Conservation (phyloP, 352 stramenopile genomes). For the Phytophthora ramorum region DNA sequence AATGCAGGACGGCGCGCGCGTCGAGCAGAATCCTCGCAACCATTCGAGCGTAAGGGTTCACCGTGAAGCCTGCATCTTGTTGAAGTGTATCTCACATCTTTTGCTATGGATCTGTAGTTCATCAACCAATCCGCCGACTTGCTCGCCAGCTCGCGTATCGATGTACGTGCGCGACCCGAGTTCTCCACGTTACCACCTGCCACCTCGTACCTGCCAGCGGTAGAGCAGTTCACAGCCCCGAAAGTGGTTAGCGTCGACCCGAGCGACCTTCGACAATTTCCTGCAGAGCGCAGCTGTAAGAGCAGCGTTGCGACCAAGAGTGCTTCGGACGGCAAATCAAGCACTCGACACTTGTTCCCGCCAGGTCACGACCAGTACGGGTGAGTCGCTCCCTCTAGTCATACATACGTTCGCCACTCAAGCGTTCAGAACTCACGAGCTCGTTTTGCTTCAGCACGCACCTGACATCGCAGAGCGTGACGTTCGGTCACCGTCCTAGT, state of each 20-base stretch:
- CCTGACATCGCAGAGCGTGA: slow-evolving; percentile 57
- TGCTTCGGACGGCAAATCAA: slow-evolving; percentile 18
- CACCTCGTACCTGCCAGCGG: slow-evolving; percentile 49
- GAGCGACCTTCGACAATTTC: slow-evolving; percentile 41
- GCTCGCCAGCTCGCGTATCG: slow-evolving; percentile 63
- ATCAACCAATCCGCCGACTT: slow-evolving; percentile 70
- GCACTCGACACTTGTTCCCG: slow-evolving; percentile 26
- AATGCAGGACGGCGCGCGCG: slow-evolving; percentile 48
- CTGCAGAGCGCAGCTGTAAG: slow-evolving; percentile 8
- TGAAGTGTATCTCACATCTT: slow-evolving; percentile 18
- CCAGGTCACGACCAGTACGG: slow-evolving; percentile 50
- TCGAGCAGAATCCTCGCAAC: slow-evolving; percentile 72
- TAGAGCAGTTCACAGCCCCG: slow-evolving; percentile 46
- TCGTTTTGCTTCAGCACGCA: slow-evolving; percentile 33
- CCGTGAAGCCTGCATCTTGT: background rate
- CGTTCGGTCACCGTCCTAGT: slow-evolving; percentile 77
- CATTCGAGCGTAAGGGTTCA: slow-evolving; percentile 70
- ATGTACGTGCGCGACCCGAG: slow-evolving; percentile 53
- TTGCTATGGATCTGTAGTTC: slow-evolving; percentile 48
- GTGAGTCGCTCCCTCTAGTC: slow-evolving; percentile 18
- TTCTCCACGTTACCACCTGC: slow-evolving; percentile 51
- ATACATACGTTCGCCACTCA: slow-evolving; percentile 11
- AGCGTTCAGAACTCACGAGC: slow-evolving; percentile 18
- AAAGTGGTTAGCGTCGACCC: slow-evolving; percentile 64
- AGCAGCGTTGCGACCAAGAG: background rate